Conservation (phyloP, 306 rosid genomes). For the Erythrophleum fordii region DNA sequence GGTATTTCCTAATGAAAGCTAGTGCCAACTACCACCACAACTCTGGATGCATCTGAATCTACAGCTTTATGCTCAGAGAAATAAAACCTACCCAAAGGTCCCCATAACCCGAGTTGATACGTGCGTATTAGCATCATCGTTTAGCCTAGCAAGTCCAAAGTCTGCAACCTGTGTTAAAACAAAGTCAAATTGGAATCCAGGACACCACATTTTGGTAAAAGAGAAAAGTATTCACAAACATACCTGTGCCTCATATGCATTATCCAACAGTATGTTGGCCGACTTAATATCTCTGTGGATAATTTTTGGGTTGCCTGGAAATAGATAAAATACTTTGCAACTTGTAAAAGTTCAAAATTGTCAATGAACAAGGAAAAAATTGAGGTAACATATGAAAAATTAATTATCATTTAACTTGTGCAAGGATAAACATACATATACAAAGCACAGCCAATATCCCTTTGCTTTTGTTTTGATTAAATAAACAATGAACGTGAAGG, state of each 20-base stretch:
- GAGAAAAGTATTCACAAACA: neutral
- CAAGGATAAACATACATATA: neutral
- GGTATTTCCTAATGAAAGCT: slow-evolving; percentile 3
- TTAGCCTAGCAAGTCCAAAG: slow-evolving; percentile 91
- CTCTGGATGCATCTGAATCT: neutral
- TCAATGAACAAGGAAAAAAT: neutral
- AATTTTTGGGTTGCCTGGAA: slow-evolving; percentile 86
- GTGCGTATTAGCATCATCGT: slow-evolving; percentile 73
- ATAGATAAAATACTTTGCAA: slow-evolving; percentile 36
- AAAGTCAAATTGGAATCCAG: slow-evolving; percentile 32
- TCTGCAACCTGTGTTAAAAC: slow-evolving; percentile 79
- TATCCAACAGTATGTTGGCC: slow-evolving; percentile 84
- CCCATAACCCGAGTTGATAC: slow-evolving; percentile 98
- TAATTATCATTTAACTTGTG: slow-evolving; percentile 7
- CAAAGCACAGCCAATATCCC: neutral
- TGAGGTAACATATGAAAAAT: neutral
- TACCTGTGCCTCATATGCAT: slow-evolving; percentile 81
- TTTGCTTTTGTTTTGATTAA: neutral
- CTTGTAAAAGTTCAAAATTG: slow-evolving; percentile 11
- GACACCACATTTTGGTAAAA: neutral
- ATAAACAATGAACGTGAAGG: neutral
- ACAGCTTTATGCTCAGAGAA: neutral
- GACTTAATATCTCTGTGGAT: slow-evolving; percentile 97
- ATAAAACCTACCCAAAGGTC: slow-evolving; percentile 85
- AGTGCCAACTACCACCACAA: slow-evolving; percentile 8